A percentile compares a stretch with the other conserved stretches of the same genome.
These are phyloP conservation scores for Peronospora belbahrii DNA, from an alignment of 352 stramenopile species.

Conservation along the genomic window DNA sequence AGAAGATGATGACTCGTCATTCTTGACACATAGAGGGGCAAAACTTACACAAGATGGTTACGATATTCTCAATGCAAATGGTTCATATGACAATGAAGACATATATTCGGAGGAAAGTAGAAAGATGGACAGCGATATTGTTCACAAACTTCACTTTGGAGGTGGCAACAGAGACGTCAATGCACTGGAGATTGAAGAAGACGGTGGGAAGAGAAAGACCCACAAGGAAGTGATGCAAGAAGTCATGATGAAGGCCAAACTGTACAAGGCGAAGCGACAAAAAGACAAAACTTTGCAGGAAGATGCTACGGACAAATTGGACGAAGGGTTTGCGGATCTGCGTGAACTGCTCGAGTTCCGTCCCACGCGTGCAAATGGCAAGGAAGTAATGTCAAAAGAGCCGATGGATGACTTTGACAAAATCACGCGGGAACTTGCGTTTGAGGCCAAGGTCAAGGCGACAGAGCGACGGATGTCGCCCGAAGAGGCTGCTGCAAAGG, in stretches of 20 bases:
- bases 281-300: slow-evolving; percentile 82
- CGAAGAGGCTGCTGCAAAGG: slow-evolving; percentile 90
- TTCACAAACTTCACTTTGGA: slow-evolving; percentile 83
- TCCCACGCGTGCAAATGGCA: slow-evolving; percentile 57
- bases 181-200: slow-evolving; percentile 4
- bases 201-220: slow-evolving; percentile 55
- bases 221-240: slow-evolving; percentile 88
- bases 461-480: slow-evolving; percentile 91
- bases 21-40: slow-evolving; percentile 65
- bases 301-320: slow-evolving; percentile 61
- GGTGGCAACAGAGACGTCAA: slow-evolving; percentile 29
- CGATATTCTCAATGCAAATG: slow-evolving; percentile 46
- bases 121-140: slow-evolving; percentile 71
- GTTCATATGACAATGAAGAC: slow-evolving; percentile 57
- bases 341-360: slow-evolving; percentile 67
- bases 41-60: slow-evolving; percentile 76
- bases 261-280: slow-evolving; percentile 84
- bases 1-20: slow-evolving; percentile 44
- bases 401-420: slow-evolving; percentile 84
- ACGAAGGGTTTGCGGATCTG: slow-evolving; percentile 63
- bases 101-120: slow-evolving; percentile 60
- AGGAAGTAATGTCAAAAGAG: slow-evolving; percentile 43
- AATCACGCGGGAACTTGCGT: slow-evolving; percentile 71
- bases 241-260: slow-evolving; percentile 88
- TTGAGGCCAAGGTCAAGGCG: slow-evolving; percentile 89